These are phyloP conservation scores for Fusarium nodosum DNA, from an alignment of 2,329 filamentous ascomycete genomes.

Conservation along the genomic window DNA sequence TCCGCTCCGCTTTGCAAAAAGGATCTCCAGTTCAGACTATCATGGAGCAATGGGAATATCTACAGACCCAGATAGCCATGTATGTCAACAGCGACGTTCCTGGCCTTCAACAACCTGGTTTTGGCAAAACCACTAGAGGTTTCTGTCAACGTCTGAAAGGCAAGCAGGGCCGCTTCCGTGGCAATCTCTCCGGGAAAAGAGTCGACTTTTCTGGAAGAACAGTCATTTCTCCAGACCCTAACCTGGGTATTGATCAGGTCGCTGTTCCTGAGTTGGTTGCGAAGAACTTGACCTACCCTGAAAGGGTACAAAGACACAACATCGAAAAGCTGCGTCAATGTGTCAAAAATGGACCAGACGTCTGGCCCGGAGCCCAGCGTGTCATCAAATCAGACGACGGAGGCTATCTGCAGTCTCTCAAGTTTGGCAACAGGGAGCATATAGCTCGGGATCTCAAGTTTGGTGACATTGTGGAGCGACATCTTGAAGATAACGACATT, in stretches of 20 bases:
- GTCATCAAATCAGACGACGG: slow-evolving; percentile 79
- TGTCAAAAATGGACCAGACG: slow-evolving; percentile 79
- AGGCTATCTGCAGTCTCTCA: slow-evolving; percentile 79
- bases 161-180: slow-evolving; percentile 96
- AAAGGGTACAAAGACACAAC: slow-evolving; percentile 87
- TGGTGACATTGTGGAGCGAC: slow-evolving; percentile 92
- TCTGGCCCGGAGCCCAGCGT: slow-evolving; percentile 90
- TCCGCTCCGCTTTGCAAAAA: slow-evolving; percentile 84
- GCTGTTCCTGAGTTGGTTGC: slow-evolving; percentile 93
- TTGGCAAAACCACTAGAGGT: slow-evolving; percentile 89
- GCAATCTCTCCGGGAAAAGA: slow-evolving; percentile 97
- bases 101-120: slow-evolving; percentile 87
- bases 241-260: slow-evolving; percentile 92
- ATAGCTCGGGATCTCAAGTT: slow-evolving; percentile 81
- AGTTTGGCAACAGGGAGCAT: slow-evolving; percentile 77
- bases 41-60: slow-evolving; percentile 98
- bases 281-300: slow-evolving; percentile 95
- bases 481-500: slow-evolving; percentile 94
- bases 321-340: slow-evolving; percentile 82
- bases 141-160: slow-evolving; percentile 97
- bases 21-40: slow-evolving; percentile 89
- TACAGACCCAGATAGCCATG: slow-evolving; percentile 95
- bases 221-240: slow-evolving; percentile 97
- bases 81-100: slow-evolving; percentile 98
- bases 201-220: slow-evolving; percentile 98